Evolutionary conservation across 2,329 filamentous ascomycete species (phyloP).

Genomic region (Curvularia eragrostidis): DNA sequence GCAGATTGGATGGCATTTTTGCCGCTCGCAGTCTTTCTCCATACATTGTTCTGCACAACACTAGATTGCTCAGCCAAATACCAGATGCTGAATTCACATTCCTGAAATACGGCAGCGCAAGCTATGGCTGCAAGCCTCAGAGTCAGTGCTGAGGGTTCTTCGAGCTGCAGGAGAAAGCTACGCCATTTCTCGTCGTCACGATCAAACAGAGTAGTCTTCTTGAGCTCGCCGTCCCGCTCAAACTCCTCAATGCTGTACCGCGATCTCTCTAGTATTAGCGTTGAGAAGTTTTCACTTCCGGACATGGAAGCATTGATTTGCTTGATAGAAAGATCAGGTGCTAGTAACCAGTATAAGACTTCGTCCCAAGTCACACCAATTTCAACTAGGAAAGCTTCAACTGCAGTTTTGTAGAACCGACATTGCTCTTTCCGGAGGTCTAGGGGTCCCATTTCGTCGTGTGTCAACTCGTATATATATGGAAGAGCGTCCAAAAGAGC

Average conservation of each 20-base stretch:
- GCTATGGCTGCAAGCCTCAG: constrained; percentile 45
- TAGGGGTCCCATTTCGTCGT: constrained; percentile 33
- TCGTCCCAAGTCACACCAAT: constrained; percentile 47
- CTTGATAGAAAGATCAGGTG: constrained; percentile 25
- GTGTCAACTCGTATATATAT: constrained; percentile 36
- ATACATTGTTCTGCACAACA: constrained; percentile 16
- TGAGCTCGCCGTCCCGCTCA: constrained; percentile 15
- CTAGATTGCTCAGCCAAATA: constrained; percentile 48
- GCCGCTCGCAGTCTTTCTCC: constrained; percentile 10
- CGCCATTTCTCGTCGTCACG: constrained; percentile 40
- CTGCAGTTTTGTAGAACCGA: constrained; percentile 45
- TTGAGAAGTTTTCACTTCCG: constrained; percentile 15
- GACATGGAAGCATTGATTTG: constrained; percentile 17
- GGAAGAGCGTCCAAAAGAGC: constrained; percentile 37
- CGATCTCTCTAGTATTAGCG: constrained; percentile 26
- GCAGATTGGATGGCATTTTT: constrained; percentile 16
- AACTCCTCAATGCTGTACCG: constrained; percentile 34
- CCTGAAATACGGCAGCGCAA: constrained; percentile 47
- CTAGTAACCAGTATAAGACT: constrained; percentile 51
- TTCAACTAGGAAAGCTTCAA: constrained; percentile 45
- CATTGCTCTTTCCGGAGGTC: constrained; percentile 47
- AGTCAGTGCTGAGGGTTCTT: constrained; percentile 24
- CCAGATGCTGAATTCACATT: constrained; percentile 51
- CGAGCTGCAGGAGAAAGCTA: constrained; percentile 39
- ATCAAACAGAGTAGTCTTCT: constrained; percentile 29